Percentiles rank a stretch among this genome's conserved stretches.
Evolutionary conservation across 2,329 filamentous ascomycete species (phyloP).

Genomic region (Mariannaea elegans): DNA sequence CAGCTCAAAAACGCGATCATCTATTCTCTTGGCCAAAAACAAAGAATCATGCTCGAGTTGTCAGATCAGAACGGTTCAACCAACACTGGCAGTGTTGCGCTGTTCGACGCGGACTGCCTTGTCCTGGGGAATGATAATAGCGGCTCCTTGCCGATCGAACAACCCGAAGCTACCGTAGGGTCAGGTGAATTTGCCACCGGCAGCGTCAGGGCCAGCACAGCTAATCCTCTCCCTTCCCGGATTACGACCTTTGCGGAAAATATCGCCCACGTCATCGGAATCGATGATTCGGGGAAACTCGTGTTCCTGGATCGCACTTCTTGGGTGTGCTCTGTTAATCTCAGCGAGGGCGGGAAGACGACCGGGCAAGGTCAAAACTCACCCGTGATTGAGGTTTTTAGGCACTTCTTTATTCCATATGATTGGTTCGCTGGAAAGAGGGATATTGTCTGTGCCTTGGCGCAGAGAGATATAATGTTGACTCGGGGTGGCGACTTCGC

Average conservation of each 20-base stretch:
- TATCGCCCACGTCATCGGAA: conserved; percentile 34
- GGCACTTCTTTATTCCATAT: conserved; percentile 26
- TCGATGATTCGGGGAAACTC: conserved; percentile 46
- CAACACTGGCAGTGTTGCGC: conserved; percentile 10
- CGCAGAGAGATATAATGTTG: conserved; percentile 18
- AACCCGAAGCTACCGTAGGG: neutral
- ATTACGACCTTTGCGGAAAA: conserved; percentile 3
- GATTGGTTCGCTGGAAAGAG: conserved; percentile 26
- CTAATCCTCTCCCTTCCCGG: neutral
- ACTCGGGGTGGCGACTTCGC: conserved; percentile 20
- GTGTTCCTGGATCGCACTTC: conserved; percentile 41
- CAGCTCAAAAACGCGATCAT: conserved; percentile 35
- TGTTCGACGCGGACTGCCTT: conserved; percentile 23
- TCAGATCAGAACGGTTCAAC: conserved; percentile 1
- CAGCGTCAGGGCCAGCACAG: neutral
- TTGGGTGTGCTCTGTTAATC: conserved; percentile 27
- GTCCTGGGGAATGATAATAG: neutral
- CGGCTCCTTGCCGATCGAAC: neutral
- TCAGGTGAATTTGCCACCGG: conserved; percentile 5
- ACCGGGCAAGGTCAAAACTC: neutral
- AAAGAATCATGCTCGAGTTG: conserved; percentile 26
- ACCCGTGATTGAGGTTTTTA: neutral
- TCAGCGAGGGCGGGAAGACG: conserved; percentile 7
- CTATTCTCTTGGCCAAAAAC: conserved; percentile 26
- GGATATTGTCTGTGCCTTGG: conserved; percentile 18